Base-by-base conservation (phyloP, 441 rosid genomes). In the Populus trichocarpa region DNA sequence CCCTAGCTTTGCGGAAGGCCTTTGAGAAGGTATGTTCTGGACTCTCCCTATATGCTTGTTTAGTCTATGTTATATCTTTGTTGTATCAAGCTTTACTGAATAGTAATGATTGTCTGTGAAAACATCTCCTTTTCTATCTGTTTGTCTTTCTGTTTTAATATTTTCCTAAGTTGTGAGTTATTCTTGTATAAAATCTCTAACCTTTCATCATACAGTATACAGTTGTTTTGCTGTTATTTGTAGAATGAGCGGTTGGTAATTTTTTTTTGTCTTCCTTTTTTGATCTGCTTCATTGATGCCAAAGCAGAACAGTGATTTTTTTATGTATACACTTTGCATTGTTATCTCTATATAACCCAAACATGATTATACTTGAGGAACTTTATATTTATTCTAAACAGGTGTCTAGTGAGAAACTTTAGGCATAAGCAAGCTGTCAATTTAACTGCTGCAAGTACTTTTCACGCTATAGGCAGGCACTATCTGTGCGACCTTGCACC, bases 21-120 rank as follows among this genome's bases (percentile, higher is more conserved):
- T 96, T 94, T 73, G 98, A 94, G 88, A 94, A 94, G 96, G 99
- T 77, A 87, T 80, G 82, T 71, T 81, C 65, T 76, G 53, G 14
- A 30, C 3, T 16, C 36, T 50, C 30, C 78, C 40, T 26, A 2
- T 50, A 10, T 5, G 11, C 14, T 74, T 76, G 46, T 50, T 67
- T 32, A 18, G 6, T 6, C 10, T 13, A 12, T 40, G 14, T 16
- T 18, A 11, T 70, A 5, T 18, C 23, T 30, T 6, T 46, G 61
- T 16, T 25, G 3, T 8, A 59, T 8, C 4, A 59, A 59, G n/a
- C 0, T 22, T 59, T 8, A 59, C 65, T 8, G 65, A 59, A 59
- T 3, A 59, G 65, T 8, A 59, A 59, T 59, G 5, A 59, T 8
- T 57, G 25, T 33, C 26, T 16, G 28, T 13, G 12, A 6, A 36